Evolutionary conservation across 1,284 basidiomycete species (phyloP), one percentile per base, ranked within the genome.

Genomic region (Coniophora puteana): DNA sequence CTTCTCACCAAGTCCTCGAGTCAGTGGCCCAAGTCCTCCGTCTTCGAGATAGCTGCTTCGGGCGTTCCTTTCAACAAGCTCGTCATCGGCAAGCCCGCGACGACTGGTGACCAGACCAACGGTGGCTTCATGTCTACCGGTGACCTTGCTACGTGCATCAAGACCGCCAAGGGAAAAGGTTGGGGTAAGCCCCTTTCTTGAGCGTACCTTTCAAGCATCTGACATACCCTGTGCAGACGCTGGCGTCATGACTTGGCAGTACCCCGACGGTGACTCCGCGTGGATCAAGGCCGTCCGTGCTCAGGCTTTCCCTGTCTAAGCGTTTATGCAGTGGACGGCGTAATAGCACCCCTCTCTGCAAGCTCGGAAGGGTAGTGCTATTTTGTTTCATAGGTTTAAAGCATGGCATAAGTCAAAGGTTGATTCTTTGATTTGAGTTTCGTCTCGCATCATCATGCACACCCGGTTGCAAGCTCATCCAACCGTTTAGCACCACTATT

Each of bases 211-310:
- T 23, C 32, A 11, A 32, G 38, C 34, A 18, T 20, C 23, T 8
- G 20, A 31, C 8, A 14, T 7, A 23, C 14, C 20, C 11, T 38
- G 20, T 38, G 24, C 43, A 71, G 70, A 63, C 44, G 76, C 60
- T 11, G 76, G 76, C 28, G 70, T 63, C 8, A 71, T 76, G 70
- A 63, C 64, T 23, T 74, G 72, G 71, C 55, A 73, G 65, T 69
- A 59, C 54, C 68, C 68, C 34, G 63, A 71, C 45, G 74, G 73
- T 7, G 59, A 63, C 5, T 58, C 73, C 0, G 43, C 66, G 5
- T 78, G 76, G 77, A 78, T 78, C 46, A 17, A 57, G 41, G 58
- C 61, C 4, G 74, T 76, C 31, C 68, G 74, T 20, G 48, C 57
- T 4, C 40, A 55, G 24, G 61, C 69, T 13, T 74, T 63, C 57